Evolutionary conservation across 2,329 filamentous ascomycete species (phyloP).

Genomic region (Alternaria arborescens): DNA sequence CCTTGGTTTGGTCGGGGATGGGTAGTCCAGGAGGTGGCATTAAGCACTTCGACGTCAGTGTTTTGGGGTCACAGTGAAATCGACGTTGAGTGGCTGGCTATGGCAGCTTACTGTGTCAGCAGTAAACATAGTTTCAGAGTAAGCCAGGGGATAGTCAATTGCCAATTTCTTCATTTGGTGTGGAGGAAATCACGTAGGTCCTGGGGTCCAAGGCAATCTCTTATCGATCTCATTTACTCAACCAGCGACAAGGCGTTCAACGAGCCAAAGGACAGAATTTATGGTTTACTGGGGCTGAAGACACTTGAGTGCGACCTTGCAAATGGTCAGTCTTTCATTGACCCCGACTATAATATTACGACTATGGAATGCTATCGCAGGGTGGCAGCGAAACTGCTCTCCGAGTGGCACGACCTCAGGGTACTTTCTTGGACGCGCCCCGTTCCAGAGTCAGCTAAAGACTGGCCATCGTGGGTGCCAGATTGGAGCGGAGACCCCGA

Average conservation of each 20-base stretch:
- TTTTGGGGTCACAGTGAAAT: background rate
- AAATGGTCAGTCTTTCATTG: background rate
- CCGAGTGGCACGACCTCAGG: background rate
- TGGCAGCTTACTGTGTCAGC: too few relatives aligned
- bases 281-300: background rate
- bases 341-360: background rate
- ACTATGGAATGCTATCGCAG: background rate
- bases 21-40: background rate
- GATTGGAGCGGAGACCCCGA: too few relatives aligned
- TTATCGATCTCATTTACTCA: too few relatives aligned
- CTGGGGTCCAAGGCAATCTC: too few relatives aligned
- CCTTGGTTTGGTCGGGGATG: background rate
- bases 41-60: background rate
- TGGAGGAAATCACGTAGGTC: too few relatives aligned
- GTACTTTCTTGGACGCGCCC: background rate
- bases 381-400: background rate
- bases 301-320: background rate
- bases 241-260: background rate
- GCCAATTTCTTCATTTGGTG: too few relatives aligned
- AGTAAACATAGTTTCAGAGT: too few relatives aligned
- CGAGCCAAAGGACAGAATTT: background rate
- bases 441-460: background rate
- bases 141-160: too few relatives aligned
- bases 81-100: background rate
- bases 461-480: slow-evolving; percentile 2